Conservation (phyloP, 2,329 filamentous ascomycete species). For the Pseudogymnoascus destructans region DNA sequence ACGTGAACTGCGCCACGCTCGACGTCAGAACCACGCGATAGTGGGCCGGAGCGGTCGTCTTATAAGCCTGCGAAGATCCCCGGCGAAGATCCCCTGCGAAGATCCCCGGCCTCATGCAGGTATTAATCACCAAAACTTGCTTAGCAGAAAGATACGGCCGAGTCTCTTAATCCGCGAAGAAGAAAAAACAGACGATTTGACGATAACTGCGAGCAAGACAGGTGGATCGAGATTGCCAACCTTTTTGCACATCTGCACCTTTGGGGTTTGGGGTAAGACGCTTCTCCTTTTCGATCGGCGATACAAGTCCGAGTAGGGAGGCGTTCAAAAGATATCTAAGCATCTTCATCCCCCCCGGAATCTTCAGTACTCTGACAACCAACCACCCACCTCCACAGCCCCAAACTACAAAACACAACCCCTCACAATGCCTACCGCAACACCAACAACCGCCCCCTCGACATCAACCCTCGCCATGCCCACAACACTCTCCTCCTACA, state of each 20-base stretch:
- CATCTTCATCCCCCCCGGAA: neutral
- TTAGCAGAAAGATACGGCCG: neutral
- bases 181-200: neutral
- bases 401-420: neutral
- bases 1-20: conserved; percentile 1
- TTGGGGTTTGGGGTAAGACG: neutral
- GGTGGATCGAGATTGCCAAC: neutral
- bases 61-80: neutral
- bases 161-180: neutral
- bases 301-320: neutral
- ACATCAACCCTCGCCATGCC: neutral
- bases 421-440: neutral
- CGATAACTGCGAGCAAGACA: neutral
- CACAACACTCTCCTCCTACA: neutral
- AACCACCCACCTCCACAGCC: neutral
- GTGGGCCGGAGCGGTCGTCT: neutral
- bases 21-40: conserved; percentile 1
- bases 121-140: neutral
- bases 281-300: conserved; percentile 1
- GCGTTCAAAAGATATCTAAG: neutral
- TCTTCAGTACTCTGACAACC: neutral
- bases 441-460: neutral
- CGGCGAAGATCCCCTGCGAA: neutral
- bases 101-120: neutral
- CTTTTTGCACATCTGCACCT: neutral